phyloP scores from a whole-genome alignment of 768 basidiomycete species.

The Pleurotus cornucopiae region DNA sequence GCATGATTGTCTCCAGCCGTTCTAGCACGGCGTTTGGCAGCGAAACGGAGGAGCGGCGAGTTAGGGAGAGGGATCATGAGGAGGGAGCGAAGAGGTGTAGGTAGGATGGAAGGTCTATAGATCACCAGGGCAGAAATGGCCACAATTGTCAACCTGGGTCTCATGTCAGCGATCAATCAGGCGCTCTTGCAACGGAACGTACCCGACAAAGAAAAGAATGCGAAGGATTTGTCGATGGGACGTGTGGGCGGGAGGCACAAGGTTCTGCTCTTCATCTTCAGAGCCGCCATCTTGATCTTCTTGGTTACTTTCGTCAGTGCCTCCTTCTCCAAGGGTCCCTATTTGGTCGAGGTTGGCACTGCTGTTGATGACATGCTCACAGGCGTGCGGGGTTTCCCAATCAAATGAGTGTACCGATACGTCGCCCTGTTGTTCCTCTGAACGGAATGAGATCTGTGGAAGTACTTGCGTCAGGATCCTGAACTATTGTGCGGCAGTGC shows the following conservation, averaged over 20 bases:
- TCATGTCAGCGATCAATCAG: background rate
- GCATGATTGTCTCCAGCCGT: background rate
- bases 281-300: background rate
- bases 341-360: background rate
- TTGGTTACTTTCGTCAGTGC: background rate
- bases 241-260: background rate
- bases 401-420: background rate
- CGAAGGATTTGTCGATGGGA: background rate
- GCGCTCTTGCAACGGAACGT: background rate
- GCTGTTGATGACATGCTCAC: background rate
- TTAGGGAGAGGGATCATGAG: conserved; percentile 1
- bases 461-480: too few relatives aligned
- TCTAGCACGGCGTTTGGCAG: background rate
- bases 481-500: too few relatives aligned
- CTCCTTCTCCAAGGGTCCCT: background rate
- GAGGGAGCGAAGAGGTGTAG: background rate
- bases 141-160: background rate
- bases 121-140: background rate
- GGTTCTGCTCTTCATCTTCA: background rate
- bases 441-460: background rate
- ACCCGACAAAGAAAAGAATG: conserved; percentile 3
- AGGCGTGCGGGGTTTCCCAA: conserved; percentile 4
- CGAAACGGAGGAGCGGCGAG: background rate
- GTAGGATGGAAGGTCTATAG: background rate
- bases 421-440: conserved; percentile 2